phyloP scores from a whole-genome alignment of 2,329 filamentous ascomycete genomes.

The Colletotrichum tabaci region DNA sequence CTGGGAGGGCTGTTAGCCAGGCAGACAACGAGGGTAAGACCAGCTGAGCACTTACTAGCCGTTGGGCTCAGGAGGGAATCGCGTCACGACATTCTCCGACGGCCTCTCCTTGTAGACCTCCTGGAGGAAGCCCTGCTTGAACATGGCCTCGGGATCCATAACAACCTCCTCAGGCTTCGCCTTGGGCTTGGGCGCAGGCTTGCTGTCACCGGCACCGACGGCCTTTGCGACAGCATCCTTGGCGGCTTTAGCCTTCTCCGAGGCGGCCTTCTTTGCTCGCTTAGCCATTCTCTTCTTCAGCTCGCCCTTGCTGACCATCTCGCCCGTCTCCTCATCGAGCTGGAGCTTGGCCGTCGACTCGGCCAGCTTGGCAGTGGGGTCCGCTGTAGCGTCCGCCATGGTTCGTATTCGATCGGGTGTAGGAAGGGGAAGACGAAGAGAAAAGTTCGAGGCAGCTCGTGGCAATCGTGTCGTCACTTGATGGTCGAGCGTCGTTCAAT shows the following conservation, averaged over 20 bases:
- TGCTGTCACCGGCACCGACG: slow-evolving; percentile 47
- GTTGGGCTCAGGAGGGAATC: slow-evolving; percentile 91
- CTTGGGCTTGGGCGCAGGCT: slow-evolving; percentile 53
- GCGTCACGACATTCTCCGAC: slow-evolving; percentile 74
- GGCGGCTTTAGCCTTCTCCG: slow-evolving; percentile 65
- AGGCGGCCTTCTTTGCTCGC: slow-evolving; percentile 69
- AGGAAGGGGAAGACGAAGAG: neutral
- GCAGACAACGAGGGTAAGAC: slow-evolving; percentile 65
- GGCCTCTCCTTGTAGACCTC: slow-evolving; percentile 80
- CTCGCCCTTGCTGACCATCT: slow-evolving; percentile 76
- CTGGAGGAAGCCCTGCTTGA: slow-evolving; percentile 83
- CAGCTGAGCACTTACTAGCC: slow-evolving; percentile 70
- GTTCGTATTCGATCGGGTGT: slow-evolving; percentile 29
- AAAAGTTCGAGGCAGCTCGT: fast-evolving
- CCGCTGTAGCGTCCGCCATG: slow-evolving; percentile 65
- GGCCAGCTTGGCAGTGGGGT: slow-evolving; percentile 66
- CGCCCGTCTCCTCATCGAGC: slow-evolving; percentile 75
- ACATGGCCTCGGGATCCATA: slow-evolving; percentile 77
- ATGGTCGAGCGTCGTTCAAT: slow-evolving; percentile 10
- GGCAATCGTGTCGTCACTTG: neutral
- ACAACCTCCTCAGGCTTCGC: slow-evolving; percentile 60
- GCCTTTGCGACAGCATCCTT: slow-evolving; percentile 52
- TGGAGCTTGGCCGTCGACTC: slow-evolving; percentile 70
- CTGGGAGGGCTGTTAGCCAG: slow-evolving; percentile 15
- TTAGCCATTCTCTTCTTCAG: slow-evolving; percentile 74